Percentiles rank a stretch among this genome's conserved stretches.
Evolutionary conservation across 148 eudicot species (phyloP).

Genomic region (Polygonum maritimum): DNA sequence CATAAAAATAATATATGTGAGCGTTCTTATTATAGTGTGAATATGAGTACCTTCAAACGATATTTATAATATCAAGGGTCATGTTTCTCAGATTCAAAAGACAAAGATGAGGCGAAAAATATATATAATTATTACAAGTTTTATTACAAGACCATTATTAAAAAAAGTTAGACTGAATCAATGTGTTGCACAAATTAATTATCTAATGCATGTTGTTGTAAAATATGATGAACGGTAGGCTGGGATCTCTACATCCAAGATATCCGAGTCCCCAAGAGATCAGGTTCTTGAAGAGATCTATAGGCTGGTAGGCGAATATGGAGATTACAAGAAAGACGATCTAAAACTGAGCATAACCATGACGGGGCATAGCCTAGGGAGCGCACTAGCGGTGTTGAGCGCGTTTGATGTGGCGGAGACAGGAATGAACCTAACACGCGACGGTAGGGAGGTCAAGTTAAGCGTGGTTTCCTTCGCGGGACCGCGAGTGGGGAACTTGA

Average conservation of each 20-base stretch:
- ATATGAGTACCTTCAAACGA: too few relatives aligned
- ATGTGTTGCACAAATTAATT: too few relatives aligned
- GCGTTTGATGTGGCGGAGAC: constrained; percentile 65
- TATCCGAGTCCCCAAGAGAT: constrained; percentile 21
- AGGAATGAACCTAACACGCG: constrained; percentile 27
- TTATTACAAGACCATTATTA: too few relatives aligned
- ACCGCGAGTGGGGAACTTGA: constrained; percentile 62
- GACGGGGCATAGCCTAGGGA: constrained; percentile 75
- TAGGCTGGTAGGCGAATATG: constrained; percentile 26
- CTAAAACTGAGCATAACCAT: constrained; percentile 54
- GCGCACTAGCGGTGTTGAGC: constrained; percentile 48
- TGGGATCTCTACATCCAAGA: not conserved
- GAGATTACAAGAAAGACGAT: constrained; percentile 14
- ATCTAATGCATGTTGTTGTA: too few relatives aligned
- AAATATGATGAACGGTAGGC: too few relatives aligned
- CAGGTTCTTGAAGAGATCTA: constrained; percentile 37
- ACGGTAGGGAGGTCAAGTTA: constrained; percentile 26
- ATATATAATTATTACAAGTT: too few relatives aligned
- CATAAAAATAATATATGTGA: too few relatives aligned
- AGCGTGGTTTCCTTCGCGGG: constrained; percentile 52
- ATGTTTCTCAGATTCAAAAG: too few relatives aligned
- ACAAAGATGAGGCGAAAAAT: too few relatives aligned
- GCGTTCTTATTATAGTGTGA: too few relatives aligned
- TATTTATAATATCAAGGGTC: too few relatives aligned
- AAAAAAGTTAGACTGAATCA: too few relatives aligned